Percentiles rank a stretch among this genome's conserved stretches.
Evolutionary conservation across 2,329 filamentous ascomycete genomes (phyloP).

Genomic region (Exophiala oligosperma): DNA sequence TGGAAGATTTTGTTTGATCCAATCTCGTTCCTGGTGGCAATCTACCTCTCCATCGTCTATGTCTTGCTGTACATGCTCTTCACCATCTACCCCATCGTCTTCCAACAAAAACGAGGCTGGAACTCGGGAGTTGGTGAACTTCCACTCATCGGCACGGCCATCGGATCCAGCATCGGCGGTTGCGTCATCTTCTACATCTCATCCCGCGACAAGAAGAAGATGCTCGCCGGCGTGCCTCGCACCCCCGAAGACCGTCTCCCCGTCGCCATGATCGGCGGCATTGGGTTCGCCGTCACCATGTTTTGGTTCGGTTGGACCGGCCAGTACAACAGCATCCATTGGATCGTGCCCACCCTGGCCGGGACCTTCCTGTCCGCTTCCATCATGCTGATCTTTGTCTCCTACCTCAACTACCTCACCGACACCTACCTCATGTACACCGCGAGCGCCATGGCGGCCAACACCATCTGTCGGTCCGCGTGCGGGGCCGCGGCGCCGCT

Average conservation of each 20-base stretch:
- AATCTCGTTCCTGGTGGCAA: constrained; percentile 48
- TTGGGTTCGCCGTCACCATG: constrained; percentile 56
- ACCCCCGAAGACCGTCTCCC: constrained; percentile 47
- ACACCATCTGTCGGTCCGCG: constrained; percentile 47
- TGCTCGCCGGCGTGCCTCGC: constrained; percentile 16
- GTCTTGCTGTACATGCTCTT: constrained; percentile 60
- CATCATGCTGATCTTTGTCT: constrained; percentile 44
- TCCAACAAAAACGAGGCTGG: constrained; percentile 47
- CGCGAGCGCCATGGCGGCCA: constrained; percentile 46
- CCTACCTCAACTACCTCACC: constrained; percentile 44
- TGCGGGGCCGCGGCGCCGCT: constrained; percentile 51
- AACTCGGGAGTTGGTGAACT: constrained; percentile 49
- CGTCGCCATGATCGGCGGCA: constrained; percentile 50
- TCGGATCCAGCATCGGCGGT: constrained; percentile 50
- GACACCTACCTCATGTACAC: constrained; percentile 47
- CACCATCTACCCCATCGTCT: constrained; percentile 57
- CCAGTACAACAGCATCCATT: constrained; percentile 44
- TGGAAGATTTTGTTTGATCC: constrained; percentile 52
- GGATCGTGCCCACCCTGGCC: constrained; percentile 49
- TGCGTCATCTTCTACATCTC: constrained; percentile 29
- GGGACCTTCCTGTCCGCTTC: constrained; percentile 44
- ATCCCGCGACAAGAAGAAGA: constrained; percentile 17
- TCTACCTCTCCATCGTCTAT: constrained; percentile 54
- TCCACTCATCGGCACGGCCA: constrained; percentile 51
- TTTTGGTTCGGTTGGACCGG: constrained; percentile 65